Base-by-base conservation (phyloP, 129 eudicot genomes). In the Rutidosis leptorrhynchoides region DNA sequence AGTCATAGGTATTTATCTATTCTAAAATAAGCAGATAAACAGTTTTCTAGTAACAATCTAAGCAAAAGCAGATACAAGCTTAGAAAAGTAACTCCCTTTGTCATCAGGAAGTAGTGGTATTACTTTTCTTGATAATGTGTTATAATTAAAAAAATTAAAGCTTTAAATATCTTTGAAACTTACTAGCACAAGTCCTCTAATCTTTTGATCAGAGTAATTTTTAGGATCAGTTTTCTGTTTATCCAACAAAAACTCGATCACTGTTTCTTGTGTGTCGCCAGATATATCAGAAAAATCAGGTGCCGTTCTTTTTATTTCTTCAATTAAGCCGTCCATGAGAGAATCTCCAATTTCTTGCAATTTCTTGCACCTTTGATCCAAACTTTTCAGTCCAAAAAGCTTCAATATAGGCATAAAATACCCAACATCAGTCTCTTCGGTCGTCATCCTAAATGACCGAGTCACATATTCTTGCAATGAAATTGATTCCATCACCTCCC, bases 161-260 rank as follows among this genome's bases (percentile, higher is more conserved):
- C n/a, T 17, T 0, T 14, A 48, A 16, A 15, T 48, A 15, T 14
- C 15, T 4, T 28, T 25, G 32, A 64, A 58, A 46, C 77, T 69
- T 75, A 84, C 97, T 64, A 74, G 81, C 75, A 87, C 64, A 7
- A 87, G 64, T 71, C 85, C 86, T 60, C 55, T 74, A 20, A 87
- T 87, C 25, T 61, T n/a, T 57, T 71, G 71, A 58, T 84, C 84
- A 1, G 57, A 65, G 43, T 80, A 90, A 23, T 49, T 68, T 33
- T 65, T 81, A 11, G 87, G 89, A 27, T 87, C 84, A 2, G 46
- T 30, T 28, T 79, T 74, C 28, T 85, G 90, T 51, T 57, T 54
- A 7, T 64, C 62, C 64, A 91, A 51, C 68, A 91, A 69, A 35
- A 74, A 65, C 48, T 85, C 82, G 2, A 91, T 72, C 76, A 85